A percentile compares a stretch with the other conserved stretches of the same genome.
phyloP scores from a whole-genome alignment of 805 yeast species.

The Cyberlindnera amylophila region DNA sequence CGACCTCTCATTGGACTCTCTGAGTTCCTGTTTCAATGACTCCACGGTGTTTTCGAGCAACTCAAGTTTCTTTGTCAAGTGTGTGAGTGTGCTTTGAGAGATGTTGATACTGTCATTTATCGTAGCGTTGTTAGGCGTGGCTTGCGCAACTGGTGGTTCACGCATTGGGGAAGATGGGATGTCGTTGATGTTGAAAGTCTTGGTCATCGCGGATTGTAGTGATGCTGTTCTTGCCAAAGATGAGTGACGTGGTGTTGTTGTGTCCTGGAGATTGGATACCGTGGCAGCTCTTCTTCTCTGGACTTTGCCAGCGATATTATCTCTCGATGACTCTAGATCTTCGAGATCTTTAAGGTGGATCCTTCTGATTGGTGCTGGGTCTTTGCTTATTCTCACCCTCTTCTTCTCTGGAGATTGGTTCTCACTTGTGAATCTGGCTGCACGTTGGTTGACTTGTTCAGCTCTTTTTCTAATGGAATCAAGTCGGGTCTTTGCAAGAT shows the following conservation, averaged over 20 bases:
- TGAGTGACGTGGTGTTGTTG: not conserved
- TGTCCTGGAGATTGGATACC: not conserved
- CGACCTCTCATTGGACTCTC: conserved; percentile 20
- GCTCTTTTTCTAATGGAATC: conserved; percentile 15
- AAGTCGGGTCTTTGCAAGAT: conserved; percentile 4
- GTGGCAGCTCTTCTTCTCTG: conserved; percentile 10
- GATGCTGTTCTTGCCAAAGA: not conserved
- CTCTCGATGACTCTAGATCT: conserved; percentile 10
- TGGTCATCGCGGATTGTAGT: not conserved
- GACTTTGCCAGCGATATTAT: conserved; percentile 7
- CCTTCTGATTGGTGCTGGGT: not conserved
- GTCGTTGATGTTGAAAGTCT: conserved; percentile 9
- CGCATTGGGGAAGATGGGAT: conserved; percentile 23
- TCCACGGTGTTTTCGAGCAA: conserved; percentile 20
- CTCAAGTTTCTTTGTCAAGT: conserved; percentile 17
- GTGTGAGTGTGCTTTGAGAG: conserved; percentile 8
- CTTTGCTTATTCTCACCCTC: conserved; percentile 3
- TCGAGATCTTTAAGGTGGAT: conserved; percentile 13
- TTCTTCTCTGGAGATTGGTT: conserved; percentile 15
- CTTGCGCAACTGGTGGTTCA: conserved; percentile 8
- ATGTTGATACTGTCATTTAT: conserved; percentile 6
- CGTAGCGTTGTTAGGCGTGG: not conserved
- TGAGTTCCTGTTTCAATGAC: conserved; percentile 19
- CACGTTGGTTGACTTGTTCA: conserved; percentile 16
- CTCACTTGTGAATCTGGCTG: conserved; percentile 16